phyloP scores from a whole-genome alignment of 768 basidiomycete species.

The Pisolithus microcarpus region DNA sequence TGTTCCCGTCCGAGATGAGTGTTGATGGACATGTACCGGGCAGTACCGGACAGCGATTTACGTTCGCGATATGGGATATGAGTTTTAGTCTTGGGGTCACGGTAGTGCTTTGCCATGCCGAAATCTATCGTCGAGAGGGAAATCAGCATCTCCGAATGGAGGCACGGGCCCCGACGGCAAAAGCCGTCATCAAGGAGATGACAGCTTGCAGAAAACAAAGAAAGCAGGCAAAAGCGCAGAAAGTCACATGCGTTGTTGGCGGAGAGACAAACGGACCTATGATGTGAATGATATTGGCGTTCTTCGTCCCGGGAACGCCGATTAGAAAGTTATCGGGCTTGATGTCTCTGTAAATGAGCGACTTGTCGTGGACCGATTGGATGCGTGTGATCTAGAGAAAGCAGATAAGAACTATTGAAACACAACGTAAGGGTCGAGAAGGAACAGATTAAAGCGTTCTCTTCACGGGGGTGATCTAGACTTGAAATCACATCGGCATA shows the following conservation, averaged over 20 bases:
- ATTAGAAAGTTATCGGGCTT: constrained; percentile 99
- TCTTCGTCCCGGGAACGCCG: constrained; percentile 88
- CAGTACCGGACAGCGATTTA: constrained; percentile 93
- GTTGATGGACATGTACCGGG: constrained; percentile 99
- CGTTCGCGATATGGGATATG: constrained; percentile 99
- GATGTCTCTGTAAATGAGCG: constrained; percentile 97
- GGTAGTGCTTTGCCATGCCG: constrained; percentile 99
- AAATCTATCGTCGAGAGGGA: constrained; percentile 55
- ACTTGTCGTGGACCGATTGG: constrained; percentile 97
- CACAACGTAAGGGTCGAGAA: neutral
- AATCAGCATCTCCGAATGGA: constrained; percentile 6
- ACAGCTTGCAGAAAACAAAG: neutral
- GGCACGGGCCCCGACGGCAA: neutral
- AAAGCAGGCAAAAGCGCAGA: neutral
- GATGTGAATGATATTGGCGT: constrained; percentile 79
- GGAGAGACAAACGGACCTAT: constrained; percentile 52
- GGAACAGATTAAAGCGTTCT: neutral
- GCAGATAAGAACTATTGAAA: constrained; percentile 4
- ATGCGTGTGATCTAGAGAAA: constrained; percentile 78
- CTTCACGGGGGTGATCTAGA: neutral
- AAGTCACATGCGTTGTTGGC: neutral
- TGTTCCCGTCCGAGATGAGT: constrained; percentile 95
- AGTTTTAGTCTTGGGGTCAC: constrained; percentile 94
- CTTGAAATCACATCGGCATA: neutral
- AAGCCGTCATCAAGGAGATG: neutral